Percentiles rank a stretch among this genome's conserved stretches.
These are phyloP conservation scores for Suillus bovinus DNA, from an alignment of 768 basidiomycete genomes.

Conservation along the genomic window DNA sequence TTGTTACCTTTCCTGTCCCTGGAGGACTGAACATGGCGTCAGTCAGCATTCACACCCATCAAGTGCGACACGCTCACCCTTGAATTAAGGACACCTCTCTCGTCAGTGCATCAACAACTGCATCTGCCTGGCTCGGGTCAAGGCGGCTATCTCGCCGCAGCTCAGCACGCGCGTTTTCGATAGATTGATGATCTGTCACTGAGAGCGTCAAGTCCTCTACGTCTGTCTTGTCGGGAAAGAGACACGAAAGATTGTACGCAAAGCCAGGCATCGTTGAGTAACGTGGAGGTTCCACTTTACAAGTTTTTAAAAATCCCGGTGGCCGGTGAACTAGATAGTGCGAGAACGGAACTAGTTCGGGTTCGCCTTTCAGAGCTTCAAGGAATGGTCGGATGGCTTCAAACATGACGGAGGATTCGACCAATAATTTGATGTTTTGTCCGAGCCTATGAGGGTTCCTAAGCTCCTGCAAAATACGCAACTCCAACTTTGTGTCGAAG, in stretches of 20 bases:
- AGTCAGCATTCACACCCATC: background rate
- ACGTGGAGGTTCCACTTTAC: constrained; percentile 48
- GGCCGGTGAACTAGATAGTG: constrained; percentile 50
- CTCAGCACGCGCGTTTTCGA: constrained; percentile 47
- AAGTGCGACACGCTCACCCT: constrained; percentile 46
- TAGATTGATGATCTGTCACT: constrained; percentile 41
- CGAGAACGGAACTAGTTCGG: constrained; percentile 56
- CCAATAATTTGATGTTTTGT: constrained; percentile 38
- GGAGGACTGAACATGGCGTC: constrained; percentile 51
- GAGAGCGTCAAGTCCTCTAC: constrained; percentile 42
- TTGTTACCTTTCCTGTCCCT: constrained; percentile 70
- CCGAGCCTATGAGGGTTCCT: constrained; percentile 24
- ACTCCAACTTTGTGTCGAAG: constrained; percentile 59
- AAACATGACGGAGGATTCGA: constrained; percentile 67
- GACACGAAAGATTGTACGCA: constrained; percentile 51
- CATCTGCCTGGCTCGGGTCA: constrained; percentile 72
- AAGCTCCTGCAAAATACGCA: constrained; percentile 44
- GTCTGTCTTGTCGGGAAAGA: constrained; percentile 46
- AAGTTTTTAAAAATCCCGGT: constrained; percentile 31
- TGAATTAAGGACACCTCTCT: constrained; percentile 69
- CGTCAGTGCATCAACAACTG: constrained; percentile 60
- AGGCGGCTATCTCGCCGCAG: constrained; percentile 52
- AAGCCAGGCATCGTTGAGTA: constrained; percentile 59
- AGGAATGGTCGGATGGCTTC: constrained; percentile 71
- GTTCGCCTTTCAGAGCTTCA: constrained; percentile 56